Evolutionary conservation across 495 filamentous ascomycete species (phyloP), one percentile per base, ranked within the genome.

Genomic region (Penicillium ochrochloron): DNA sequence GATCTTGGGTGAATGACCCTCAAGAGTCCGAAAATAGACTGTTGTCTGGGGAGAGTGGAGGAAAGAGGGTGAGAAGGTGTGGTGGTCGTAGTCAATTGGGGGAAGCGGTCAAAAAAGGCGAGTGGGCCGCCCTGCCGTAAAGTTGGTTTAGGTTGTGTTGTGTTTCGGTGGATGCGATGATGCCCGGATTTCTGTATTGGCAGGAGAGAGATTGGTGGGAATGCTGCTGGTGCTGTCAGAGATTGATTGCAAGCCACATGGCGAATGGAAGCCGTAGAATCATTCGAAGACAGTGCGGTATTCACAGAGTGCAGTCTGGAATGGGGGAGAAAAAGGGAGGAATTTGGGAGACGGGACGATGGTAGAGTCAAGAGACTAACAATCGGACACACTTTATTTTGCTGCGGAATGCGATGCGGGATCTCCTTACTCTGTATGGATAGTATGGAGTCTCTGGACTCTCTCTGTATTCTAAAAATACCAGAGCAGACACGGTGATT

Each of bases 321-420:
- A 71, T 70, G 68, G 42, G 21, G 46, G 41, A 37, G 23, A 56
- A 46, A 62, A 63, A 63, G 31, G 27, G 53, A 67, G 56, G 66
- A 52, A 52, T 59, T 8, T 61, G 66, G 42, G 53, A 46, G 37
- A 59, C 57, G 37, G 19, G 44, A 60, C 54, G 71, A 57, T 71
- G 67, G 71, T 66, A 63, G 57, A 69, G 57, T 61, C 50, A 37
- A 52, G 54, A 52, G 55, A 57, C 60, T 63, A 58, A 19, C 29
- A 27, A 27, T 61, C 46, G 27, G 10, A 29, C 46, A 29, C 46
- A 33, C 11, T 56, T 65, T 67, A 57, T 63, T 61, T 61, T 63
- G 56, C 51, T 62, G 52, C 64, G 64, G 69, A 73, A 73, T 71
- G 71, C 71, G 68, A 73, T 71, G 71, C 71, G 68, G 71, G 69